Base-by-base conservation (phyloP, 306 rosid genomes). In the Rosa rugosa region DNA sequence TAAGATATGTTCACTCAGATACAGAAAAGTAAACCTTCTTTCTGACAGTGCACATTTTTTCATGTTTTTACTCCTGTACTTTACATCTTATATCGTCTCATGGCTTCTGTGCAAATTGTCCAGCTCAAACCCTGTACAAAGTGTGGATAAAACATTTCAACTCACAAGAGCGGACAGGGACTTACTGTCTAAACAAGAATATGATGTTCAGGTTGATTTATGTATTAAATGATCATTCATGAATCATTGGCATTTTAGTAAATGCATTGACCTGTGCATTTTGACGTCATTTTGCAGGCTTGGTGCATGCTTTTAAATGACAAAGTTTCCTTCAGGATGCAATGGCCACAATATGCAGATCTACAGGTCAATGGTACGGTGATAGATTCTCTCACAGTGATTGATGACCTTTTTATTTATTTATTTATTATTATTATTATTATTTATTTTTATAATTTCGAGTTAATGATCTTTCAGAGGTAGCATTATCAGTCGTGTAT, bases 241-340 rank as follows among this genome's bases (percentile, higher is more conserved):
- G 64, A 76, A 70, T 75, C 4, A 54, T 68, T 77, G 57, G 66
- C 49, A 6, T 81, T 80, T 34, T 54, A 36, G 22, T 77, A 27
- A 46, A 40, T 79, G 17, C 80, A 73, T 79, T 84, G 69, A 75
- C 75, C 74, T 56, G 36, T 78, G 49, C 36, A 54, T 64, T 75
- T 54, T 84, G 85, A 63, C 27, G 59, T 83, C 20, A 64, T 69
- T 51, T 27, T 76, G 72, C 77, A 96, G 99, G 97, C 88, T 77
- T 96, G 99, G 99, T 96, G 99, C 79, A 96, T 96, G 99, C 99
- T 96, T 82, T 81, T 96, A 76, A 96, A 93, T 42, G 99, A 96
- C 71, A 96, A 96, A 89, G 99, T 96, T 79, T 81, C 93, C 80
- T 96, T 90, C 81, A 91, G 99, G 93, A 93, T 96, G 97, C 99